Evolutionary conservation across 306 rosid genomes (phyloP).

Genomic region (Lagenaria siceraria): DNA sequence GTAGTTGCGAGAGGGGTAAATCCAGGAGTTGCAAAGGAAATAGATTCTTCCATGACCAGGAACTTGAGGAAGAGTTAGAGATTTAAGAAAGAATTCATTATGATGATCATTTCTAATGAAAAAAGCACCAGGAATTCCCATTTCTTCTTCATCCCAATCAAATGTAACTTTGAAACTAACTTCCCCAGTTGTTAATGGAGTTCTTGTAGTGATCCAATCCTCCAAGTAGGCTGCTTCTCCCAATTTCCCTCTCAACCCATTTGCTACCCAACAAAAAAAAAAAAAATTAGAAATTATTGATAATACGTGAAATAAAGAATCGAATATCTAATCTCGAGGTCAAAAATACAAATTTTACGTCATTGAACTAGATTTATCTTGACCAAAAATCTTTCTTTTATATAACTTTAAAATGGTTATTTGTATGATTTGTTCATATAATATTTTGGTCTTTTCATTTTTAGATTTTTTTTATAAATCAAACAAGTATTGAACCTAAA

Average conservation of each 20-base stretch:
- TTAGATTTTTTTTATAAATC: too few relatives aligned
- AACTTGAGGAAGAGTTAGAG: slow-evolving; percentile 43
- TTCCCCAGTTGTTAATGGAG: slow-evolving; percentile 29
- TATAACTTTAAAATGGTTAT: too few relatives aligned
- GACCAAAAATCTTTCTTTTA: too few relatives aligned
- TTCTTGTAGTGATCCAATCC: slow-evolving; percentile 27
- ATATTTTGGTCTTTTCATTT: too few relatives aligned
- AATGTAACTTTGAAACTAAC: slow-evolving; percentile 32
- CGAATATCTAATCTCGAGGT: too few relatives aligned
- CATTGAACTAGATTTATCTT: too few relatives aligned
- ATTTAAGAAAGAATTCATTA: slow-evolving; percentile 42
- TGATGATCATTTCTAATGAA: slow-evolving; percentile 29
- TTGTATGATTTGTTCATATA: too few relatives aligned
- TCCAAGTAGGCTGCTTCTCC: slow-evolving; percentile 48
- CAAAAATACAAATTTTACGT: too few relatives aligned
- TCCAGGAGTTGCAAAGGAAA: slow-evolving; percentile 63
- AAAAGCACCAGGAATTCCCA: slow-evolving; percentile 56
- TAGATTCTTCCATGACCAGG: slow-evolving; percentile 30
- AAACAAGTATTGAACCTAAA: too few relatives aligned
- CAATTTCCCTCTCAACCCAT: slow-evolving; percentile 33
- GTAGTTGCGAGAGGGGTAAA: slow-evolving; percentile 28
- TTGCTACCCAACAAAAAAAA: too few relatives aligned
- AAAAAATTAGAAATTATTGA: too few relatives aligned
- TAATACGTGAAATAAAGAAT: too few relatives aligned
- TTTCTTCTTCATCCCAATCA: slow-evolving; percentile 28